Base-by-base conservation (phyloP, 2,329 filamentous ascomycete species). In the Penicillium sp. region DNA sequence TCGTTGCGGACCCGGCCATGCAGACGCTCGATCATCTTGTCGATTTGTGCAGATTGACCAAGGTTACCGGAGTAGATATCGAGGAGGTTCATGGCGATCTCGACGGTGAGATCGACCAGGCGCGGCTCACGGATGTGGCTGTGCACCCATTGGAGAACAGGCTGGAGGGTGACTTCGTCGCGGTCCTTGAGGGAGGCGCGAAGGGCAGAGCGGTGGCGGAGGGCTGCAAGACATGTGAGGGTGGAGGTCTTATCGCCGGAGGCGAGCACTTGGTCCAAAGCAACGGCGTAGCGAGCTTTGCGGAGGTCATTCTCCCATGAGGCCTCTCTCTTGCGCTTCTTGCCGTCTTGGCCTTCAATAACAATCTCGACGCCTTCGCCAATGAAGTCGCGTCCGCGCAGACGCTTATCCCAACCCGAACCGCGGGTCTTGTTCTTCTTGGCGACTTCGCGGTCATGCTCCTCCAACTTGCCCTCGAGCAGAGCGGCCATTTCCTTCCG, bases 331-430 rank as follows among this genome's bases (percentile, higher is more conserved):
- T 85, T 87, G 48, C 78, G 78, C 67, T 83, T 86, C 56, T 81
- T 80, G 46, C 78, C 77, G 39, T 89, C 86, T 48, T 71, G 71
- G 40, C 85, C 84, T 46, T 93, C 89, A 64, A 97, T 92, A 63
- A 96, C 84, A 50, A 97, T 92, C 68, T 97, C 92, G 22, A 88
- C 89, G 42, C 87, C 88, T 72, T 96, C 90, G 60, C 90, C 92
- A 18, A 88, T 82, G 67, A 92, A 88, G 67, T 97, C 90, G 56
- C 92, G 86, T 16, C 87, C 88, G 54, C 86, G 78, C 18, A 85
- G 72, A 36, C 81, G 81, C 66, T 83, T 85, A 56, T 88, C 84
- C 75, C 82, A 81, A 11, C 85, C 82, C 41, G 82, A 77, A 3
- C 82, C 78, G 45, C 80, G 77, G 66, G 82, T 80, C 57, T 79